Base-by-base conservation (phyloP, 805 yeast genomes). In the Schwanniomyces yamadae region DNA sequence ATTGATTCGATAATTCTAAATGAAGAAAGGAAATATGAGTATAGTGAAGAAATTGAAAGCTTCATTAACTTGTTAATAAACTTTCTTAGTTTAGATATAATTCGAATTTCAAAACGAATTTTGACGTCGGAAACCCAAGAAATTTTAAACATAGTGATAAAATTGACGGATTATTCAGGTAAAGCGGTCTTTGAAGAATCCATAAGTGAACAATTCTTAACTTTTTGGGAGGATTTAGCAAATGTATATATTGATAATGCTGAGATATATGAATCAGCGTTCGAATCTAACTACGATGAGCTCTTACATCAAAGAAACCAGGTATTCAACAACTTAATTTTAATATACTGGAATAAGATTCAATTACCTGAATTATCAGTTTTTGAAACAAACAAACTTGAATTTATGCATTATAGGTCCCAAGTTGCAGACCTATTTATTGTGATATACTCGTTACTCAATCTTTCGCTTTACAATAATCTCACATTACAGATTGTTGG, bases 351-450 rank as follows among this genome's bases (percentile, higher is more conserved):
- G 82, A 63, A 69, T 3, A 87, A 88, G 47, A 67, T 79, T 3
- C 82, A 76, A 32, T 52, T 73, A 16, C 66, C 63, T 13, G 67
- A 65, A 23, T 52, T 56, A 4, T 49, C 50, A 6, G 55, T 55
- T 2, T 49, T 59, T 14, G 50, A 49, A 16, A 59, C 62, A 7
- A 52, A 53, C 17, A 56, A 64, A 39, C 69, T 72, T 14, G 95
- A 83, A 45, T 86, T 89, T 49, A 59, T 61, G 15, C 71, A 78
- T 17, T 91, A 78, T 57, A 72, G 97, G 47, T 63, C 77, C 21
- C 91, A 84, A 42, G 82, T 84, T 7, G 75, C 82, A 1, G 98
- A 93, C 47, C 68, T 90, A 24, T 76, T 86, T 44, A 93, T 88
- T 36, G 67, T 78, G 0, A 59, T 82, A 1, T 86, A 82, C 63